Base-by-base conservation (phyloP, 257 asterid species). In the Penstemon newberryi region DNA sequence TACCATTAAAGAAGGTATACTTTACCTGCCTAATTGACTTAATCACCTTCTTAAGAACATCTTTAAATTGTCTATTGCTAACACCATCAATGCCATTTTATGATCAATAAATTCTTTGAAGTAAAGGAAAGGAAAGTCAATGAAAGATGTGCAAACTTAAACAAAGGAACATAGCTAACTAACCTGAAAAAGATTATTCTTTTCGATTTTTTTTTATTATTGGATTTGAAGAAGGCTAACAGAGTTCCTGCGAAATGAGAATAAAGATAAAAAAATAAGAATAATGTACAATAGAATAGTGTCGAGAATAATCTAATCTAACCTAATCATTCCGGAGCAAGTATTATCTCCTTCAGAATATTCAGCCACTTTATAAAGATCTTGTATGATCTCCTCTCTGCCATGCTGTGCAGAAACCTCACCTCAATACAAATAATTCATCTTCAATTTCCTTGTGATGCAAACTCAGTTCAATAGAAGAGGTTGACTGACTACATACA, bases 281-380 rank as follows among this genome's bases (percentile, higher is more conserved):
- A 15, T 15, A 15, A 15, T 15, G 0, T 15, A 15, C 18, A 15
- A 15, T 15, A 15, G 18, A 15, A 15, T 15, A 15, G 18, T 15
- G 18, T 15, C 18, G 18, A 15, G 18, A 15, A 15, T 15, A 15
- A 15, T 15, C 18, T 49, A 63, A 37, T 50, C 73, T 9, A 44
- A 80, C 98, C 96, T 81, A 6, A 90, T 84, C 92, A 93, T 81
- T 46, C 98, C 98, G 3, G 83, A 81, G 70, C 68, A 80, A 59
- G 76, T 61, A 0, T 43, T 0, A 4, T 93, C 96, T 52, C 43
- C 81, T 4, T 41, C 36, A 9, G 95, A 56, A 58, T 80, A 89
- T 6, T 25, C 56, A 6, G 33, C 65, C 46, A 25, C 1, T 15
- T 15, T 15, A 15, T 15, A 15, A 0, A 93, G 87, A 71, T 88